Base-by-base conservation (phyloP, 2,329 filamentous ascomycete genomes). In the Ambrosiella xylebori region DNA sequence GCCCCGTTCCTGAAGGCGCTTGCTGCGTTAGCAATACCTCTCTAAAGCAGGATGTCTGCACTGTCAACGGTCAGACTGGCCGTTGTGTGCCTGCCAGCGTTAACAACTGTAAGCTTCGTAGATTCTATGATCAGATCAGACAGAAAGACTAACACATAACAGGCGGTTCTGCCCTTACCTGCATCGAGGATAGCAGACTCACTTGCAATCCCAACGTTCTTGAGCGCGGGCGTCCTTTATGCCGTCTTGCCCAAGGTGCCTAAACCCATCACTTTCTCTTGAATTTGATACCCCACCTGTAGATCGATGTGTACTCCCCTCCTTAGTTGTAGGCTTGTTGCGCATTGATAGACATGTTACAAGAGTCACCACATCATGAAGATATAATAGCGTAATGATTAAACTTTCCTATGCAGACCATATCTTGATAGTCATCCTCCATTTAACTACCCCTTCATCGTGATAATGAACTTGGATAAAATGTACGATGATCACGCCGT, bases 11-110 rank as follows among this genome's bases (percentile, higher is more conserved):
- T 37, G 64, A 50, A 37, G 69, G 69, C 41, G 61, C 62, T 39
- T 71, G 69, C 66, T 71, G 69, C 62, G 64, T 69, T 13, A 64
- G 66, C 61, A 66, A 66, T 61, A 68, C 64, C 3, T 67, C 61
- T 60, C 61, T 70, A 49, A 71, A 71, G 67, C 66, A 71, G 62
- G 69, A 71, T 61, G 61, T 67, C 55, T 71, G 69, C 66, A 62
- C 41, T 12, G 63, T 65, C 57, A 67, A 68, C 61, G 68, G 68
- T 58, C 61, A 66, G 61, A 45, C 59, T 7, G 69, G 69, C 17
- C 65, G 65, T 40, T 70, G 69, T 61, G 67, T 71, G 1, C 68
- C 69, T 45, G 59, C 59, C 37, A 66, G 61, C 11, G 65, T 64
- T n/a, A 62, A 66, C n/a, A 67, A 69, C 63, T 71, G 68, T 70